Evolutionary conservation across 2,329 filamentous ascomycete genomes (phyloP).

Genomic region (Chalara sp.): DNA sequence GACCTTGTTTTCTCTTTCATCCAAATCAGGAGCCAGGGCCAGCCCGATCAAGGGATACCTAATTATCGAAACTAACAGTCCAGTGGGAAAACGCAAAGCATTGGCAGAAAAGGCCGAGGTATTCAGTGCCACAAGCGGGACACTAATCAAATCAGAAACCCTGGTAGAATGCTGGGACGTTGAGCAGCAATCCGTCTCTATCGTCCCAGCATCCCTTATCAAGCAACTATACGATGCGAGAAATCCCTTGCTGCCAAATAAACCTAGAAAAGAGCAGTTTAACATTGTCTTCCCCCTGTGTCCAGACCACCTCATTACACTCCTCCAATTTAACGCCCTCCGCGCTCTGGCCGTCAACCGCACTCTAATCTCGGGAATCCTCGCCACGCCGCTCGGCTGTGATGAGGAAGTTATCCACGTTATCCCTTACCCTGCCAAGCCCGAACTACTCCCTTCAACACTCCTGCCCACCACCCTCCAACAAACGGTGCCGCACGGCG

Average conservation of each 20-base stretch:
- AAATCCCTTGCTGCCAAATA: slow-evolving; percentile 20
- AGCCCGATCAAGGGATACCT: too few species aligned
- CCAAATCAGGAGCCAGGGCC: too few species aligned
- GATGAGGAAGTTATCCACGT: slow-evolving; percentile 17
- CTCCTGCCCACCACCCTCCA: slow-evolving; percentile 35
- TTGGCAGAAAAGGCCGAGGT: too few species aligned
- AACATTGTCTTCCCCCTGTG: slow-evolving; percentile 31
- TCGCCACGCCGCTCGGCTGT: slow-evolving; percentile 26
- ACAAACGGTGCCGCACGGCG: slow-evolving; percentile 29
- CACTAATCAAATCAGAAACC: too few species aligned
- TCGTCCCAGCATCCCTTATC: too few species aligned
- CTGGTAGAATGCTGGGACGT: too few species aligned
- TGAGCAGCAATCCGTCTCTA: too few species aligned
- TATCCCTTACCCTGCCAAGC: slow-evolving; percentile 19
- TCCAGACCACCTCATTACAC: slow-evolving; percentile 35
- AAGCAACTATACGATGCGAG: too few species aligned
- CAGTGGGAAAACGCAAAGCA: too few species aligned
- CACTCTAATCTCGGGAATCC: slow-evolving; percentile 27
- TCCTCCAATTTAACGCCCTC: slow-evolving; percentile 35
- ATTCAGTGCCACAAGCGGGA: too few species aligned
- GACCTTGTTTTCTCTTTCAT: slow-evolving; percentile 8
- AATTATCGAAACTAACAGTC: too few species aligned
- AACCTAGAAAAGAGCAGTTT: slow-evolving; percentile 11
- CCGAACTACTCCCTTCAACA: slow-evolving; percentile 25
- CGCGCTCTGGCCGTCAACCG: slow-evolving; percentile 32